phyloP scores from a whole-genome alignment of 2,329 filamentous ascomycete species.

The Exserohilum turcica region DNA sequence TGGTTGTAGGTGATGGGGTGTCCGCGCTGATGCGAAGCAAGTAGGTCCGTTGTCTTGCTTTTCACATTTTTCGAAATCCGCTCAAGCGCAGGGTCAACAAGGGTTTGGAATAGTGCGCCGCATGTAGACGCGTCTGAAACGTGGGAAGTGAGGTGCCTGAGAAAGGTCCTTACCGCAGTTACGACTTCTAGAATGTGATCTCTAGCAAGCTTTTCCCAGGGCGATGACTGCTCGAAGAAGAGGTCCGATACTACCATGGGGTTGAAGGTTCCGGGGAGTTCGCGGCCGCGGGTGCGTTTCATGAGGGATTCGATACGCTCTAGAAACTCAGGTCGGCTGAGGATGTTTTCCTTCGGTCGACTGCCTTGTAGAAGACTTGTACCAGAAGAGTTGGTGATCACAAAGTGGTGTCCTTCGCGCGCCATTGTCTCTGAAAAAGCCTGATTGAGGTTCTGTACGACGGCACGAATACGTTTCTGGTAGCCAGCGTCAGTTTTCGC shows the following conservation, averaged over 20 bases:
- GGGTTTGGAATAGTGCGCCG: not conserved
- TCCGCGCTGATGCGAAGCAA: not conserved
- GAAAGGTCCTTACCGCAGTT: slow-evolving; percentile 26
- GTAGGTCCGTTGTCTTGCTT: not conserved
- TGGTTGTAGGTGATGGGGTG: slow-evolving; percentile 44
- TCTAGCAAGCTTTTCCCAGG: not conserved
- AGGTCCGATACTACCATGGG: slow-evolving; percentile 15
- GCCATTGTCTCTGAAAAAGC: slow-evolving; percentile 2
- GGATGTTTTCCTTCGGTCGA: no score
- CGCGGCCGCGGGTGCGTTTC: slow-evolving; percentile 21
- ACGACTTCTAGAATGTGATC: slow-evolving; percentile 10
- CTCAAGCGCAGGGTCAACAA: not conserved
- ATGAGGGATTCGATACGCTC: slow-evolving; percentile 5
- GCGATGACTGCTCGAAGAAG: not conserved
- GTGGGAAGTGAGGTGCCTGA: slow-evolving; percentile 1
- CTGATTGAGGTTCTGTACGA: slow-evolving; percentile 24
- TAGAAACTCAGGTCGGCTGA: not conserved
- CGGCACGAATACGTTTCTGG: slow-evolving; percentile 27
- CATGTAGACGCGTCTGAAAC: not conserved
- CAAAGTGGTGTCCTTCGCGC: slow-evolving; percentile 18
- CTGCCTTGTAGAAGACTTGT: no score
- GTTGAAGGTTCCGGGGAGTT: slow-evolving; percentile 30
- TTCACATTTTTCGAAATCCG: not conserved
- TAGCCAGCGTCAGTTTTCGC: slow-evolving; percentile 17
- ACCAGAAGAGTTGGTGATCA: no score